phyloP scores from a whole-genome alignment of 192 early-diverging fungal species.

The Podila epigama region DNA sequence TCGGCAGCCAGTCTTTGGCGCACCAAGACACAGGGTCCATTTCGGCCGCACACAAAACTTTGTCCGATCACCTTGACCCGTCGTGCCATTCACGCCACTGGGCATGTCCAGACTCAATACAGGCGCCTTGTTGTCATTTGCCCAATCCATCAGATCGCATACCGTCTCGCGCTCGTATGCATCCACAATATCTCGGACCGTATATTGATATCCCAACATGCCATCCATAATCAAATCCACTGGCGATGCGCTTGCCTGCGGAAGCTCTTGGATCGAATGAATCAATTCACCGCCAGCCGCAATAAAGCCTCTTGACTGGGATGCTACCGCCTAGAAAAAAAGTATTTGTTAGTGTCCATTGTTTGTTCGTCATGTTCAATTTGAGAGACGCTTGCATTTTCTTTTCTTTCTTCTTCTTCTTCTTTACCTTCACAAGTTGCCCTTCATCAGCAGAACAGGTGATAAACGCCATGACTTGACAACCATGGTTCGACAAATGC shows the following conservation, averaged over 20 bases:
- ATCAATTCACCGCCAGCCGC: conserved; percentile 60
- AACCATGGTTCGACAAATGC: conserved; percentile 83
- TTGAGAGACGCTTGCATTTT: too few relatives aligned
- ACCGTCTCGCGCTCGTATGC: conserved; percentile 53
- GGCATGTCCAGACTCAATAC: conserved; percentile 76
- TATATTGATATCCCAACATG: conserved; percentile 67
- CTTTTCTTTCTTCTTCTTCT: too few relatives aligned
- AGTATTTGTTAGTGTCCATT: not conserved
- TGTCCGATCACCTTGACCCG: conserved; percentile 42
- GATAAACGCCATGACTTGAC: conserved; percentile 65
- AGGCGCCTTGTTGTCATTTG: conserved; percentile 68
- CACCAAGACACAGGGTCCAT: conserved; percentile 82
- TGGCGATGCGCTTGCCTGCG: conserved; percentile 57
- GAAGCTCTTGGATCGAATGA: conserved; percentile 58
- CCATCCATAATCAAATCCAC: conserved; percentile 81
- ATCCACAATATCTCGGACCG: conserved; percentile 58
- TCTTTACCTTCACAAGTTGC: conserved; percentile 56
- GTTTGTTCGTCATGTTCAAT: too few relatives aligned
- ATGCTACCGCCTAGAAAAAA: conserved; percentile 16
- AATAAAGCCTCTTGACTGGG: conserved; percentile 39
- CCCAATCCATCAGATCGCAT: conserved; percentile 73
- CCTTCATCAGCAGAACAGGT: conserved; percentile 50
- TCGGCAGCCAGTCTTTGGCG: conserved; percentile 70
- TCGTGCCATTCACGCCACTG: conserved; percentile 65
- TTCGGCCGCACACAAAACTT: conserved; percentile 67